Conservation (phyloP, 208 protist genomes). For the Trypanosomatidae sp. region DNA sequence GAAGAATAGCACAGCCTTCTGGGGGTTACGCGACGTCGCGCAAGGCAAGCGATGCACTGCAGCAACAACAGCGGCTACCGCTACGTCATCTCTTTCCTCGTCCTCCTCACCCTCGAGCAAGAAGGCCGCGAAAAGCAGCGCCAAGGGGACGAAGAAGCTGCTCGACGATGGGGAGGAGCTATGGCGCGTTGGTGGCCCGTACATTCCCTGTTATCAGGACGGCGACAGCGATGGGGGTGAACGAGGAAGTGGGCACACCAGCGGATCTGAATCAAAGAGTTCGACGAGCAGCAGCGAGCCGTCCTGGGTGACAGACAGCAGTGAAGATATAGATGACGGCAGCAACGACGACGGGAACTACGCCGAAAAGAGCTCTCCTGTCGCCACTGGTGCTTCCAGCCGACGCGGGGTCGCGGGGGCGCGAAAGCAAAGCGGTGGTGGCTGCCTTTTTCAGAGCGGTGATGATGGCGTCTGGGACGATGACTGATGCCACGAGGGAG, state of each 20-base stretch:
- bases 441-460: slow-evolving; percentile 39
- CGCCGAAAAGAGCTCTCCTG: slow-evolving; percentile 4
- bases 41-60: slow-evolving; percentile 32
- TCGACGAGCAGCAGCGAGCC: slow-evolving; percentile 53
- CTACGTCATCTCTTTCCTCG: background rate
- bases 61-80: slow-evolving; percentile 1
- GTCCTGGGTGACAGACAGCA: slow-evolving; percentile 51
- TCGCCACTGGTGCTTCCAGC: background rate
- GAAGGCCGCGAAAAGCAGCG: background rate
- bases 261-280: slow-evolving; percentile 5
- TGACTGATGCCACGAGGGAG: background rate
- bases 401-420: background rate
- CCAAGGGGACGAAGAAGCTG: slow-evolving; percentile 14
- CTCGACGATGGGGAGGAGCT: slow-evolving; percentile 16
- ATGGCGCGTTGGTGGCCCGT: slow-evolving; percentile 26
- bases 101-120: background rate
- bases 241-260: background rate
- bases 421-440: slow-evolving; percentile 16
- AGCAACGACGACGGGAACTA: slow-evolving; percentile 11
- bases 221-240: background rate
- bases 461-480: slow-evolving; percentile 63
- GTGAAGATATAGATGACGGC: slow-evolving; percentile 27
- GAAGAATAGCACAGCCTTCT: slow-evolving; percentile 46
- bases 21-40: slow-evolving; percentile 60
- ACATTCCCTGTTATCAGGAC: slow-evolving; percentile 4